Evolutionary conservation across 768 basidiomycete genomes (phyloP).

Genomic region (Galerina marginata): DNA sequence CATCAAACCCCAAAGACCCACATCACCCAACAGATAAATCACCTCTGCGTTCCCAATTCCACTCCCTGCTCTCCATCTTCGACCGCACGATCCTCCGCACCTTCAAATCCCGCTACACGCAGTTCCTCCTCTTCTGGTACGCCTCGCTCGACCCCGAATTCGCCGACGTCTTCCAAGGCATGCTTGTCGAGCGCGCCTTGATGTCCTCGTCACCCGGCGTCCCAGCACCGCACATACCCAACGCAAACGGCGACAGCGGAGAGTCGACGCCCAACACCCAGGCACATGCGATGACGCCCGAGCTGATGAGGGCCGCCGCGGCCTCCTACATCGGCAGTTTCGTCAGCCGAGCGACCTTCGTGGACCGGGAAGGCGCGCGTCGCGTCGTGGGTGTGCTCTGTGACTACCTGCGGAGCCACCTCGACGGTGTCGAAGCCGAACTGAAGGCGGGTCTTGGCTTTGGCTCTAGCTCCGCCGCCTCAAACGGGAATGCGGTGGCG

Average conservation of each 20-base stretch:
- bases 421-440: slow-evolving; percentile 71
- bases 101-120: slow-evolving; percentile 96
- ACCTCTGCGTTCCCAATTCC: slow-evolving; percentile 67
- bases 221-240: slow-evolving; percentile 12
- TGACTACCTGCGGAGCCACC: slow-evolving; percentile 76
- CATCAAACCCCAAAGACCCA: slow-evolving; percentile 13
- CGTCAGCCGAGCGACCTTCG: slow-evolving; percentile 87
- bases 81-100: slow-evolving; percentile 93
- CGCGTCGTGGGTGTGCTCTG: slow-evolving; percentile 86
- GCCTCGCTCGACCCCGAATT: slow-evolving; percentile 89
- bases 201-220: slow-evolving; percentile 41
- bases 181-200: slow-evolving; percentile 91
- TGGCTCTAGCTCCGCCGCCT: slow-evolving; percentile 3
- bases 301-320: slow-evolving; percentile 88
- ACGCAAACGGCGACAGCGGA: slow-evolving; percentile 4
- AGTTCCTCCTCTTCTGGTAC: slow-evolving; percentile 96
- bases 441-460: slow-evolving; percentile 42
- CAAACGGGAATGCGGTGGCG: slow-evolving; percentile 18
- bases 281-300: slow-evolving; percentile 47
- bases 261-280: slow-evolving; percentile 22
- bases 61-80: slow-evolving; percentile 90
- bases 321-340: slow-evolving; percentile 93
- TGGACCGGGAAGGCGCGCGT: slow-evolving; percentile 76
- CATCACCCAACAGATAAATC: slow-evolving; percentile 9
- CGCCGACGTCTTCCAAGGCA: slow-evolving; percentile 91